Conservation (phyloP, 2,329 filamentous ascomycete species). For the Mariannaea sp. region DNA sequence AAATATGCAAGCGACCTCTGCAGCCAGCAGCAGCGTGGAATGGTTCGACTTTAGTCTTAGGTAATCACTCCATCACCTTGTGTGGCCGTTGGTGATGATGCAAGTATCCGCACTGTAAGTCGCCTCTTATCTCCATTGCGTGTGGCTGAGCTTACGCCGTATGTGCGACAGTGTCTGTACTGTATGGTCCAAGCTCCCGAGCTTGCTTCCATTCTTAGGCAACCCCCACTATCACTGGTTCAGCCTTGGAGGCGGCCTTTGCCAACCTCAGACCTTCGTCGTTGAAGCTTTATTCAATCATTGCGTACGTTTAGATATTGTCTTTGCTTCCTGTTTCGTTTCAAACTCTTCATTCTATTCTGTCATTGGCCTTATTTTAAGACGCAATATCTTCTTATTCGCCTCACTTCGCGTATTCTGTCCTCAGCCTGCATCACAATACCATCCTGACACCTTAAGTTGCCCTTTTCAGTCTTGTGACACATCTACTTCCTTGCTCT, state of each 20-base stretch:
- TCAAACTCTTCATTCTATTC: background rate
- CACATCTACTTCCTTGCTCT: background rate
- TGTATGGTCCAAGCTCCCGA: conserved; percentile 8
- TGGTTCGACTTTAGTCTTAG: no score
- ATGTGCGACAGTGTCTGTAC: background rate
- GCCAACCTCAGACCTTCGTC: background rate
- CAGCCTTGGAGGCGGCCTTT: conserved; percentile 1
- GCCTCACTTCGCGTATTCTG: background rate
- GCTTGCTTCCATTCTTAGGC: conserved; percentile 1
- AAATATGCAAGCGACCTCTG: no score
- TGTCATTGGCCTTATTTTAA: background rate
- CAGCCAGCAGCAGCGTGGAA: no score
- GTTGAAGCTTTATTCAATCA: background rate
- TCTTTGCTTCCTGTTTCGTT: background rate
- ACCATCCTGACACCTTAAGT: background rate
- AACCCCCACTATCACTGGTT: background rate
- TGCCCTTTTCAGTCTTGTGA: background rate
- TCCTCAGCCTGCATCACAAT: background rate
- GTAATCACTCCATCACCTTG: no score
- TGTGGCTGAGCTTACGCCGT: background rate
- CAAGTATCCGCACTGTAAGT: conserved; percentile 1
- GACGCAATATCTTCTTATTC: background rate
- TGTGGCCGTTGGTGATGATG: no score
- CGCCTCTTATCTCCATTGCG: background rate
- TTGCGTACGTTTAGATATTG: background rate